Evolutionary conservation across 2,329 filamentous ascomycete genomes (phyloP), one percentile per base, ranked within the genome.

Genomic region (Nigrograna mackinnonii): DNA sequence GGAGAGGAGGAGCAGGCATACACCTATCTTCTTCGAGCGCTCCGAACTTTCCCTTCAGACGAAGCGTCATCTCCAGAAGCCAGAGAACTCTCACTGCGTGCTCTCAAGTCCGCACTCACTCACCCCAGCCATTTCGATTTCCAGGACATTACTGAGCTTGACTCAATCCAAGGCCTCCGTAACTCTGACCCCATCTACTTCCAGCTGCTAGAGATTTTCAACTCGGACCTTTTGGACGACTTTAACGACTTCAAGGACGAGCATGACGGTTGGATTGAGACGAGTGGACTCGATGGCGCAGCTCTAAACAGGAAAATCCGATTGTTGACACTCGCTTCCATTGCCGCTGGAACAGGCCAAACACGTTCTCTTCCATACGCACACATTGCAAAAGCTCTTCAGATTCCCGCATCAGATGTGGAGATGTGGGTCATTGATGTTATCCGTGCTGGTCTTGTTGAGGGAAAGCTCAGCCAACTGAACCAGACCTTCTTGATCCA

Each of bases 371-470:
- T 99, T 39, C 86, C 92, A 47, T 99, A 99, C 74, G 79, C 80
- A 54, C 82, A 82, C 63, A 96, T 99, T 65, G 83, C 87, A 53
- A 86, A 86, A 66, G 87, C 90, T 5, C 83, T 99, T 35, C 87
- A 94, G 71, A 85, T 99, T 42, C 84, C 89, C 34, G 66, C 75
- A 35, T 85, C 88, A 52, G 90, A 97, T 51, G 90, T 97, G 31
- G 94, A 99, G 79, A 87, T 92, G 80, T 99, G 94, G 94, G 90
- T 95, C 55, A 99, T 99, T 63, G 94, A 99, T 69, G 91, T 95
- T 57, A 96, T 99, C 73, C 89, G 94, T 56, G 90, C 91, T 35
- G 91, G 91, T 22, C 84, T 99, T 26, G 89, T 99, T 39, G 94
- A 99, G 77, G 94, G 94, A 67, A 95, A 95, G 75, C 84, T 99